Percentiles rank a stretch among this genome's conserved stretches.
phyloP scores from a whole-genome alignment of 129 eudicot genomes.

The Centrapalus pauciflorus region DNA sequence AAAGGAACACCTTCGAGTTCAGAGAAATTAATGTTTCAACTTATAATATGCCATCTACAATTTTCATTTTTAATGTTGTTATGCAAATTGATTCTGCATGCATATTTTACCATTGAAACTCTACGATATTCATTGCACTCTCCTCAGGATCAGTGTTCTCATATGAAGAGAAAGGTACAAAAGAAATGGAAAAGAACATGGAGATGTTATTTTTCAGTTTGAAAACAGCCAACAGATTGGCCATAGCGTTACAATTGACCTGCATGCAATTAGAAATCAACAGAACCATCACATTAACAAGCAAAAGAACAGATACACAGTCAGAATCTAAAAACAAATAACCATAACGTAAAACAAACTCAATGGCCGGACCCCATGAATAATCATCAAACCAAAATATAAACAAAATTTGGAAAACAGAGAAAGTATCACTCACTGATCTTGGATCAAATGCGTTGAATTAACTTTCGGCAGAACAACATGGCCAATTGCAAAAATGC shows the following conservation, averaged over 20 bases:
- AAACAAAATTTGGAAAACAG: background rate
- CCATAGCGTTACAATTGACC: no score
- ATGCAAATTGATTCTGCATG: background rate
- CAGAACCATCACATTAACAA: background rate
- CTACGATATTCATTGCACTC: background rate
- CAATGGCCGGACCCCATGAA: background rate
- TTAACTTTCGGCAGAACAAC: conserved; percentile 89
- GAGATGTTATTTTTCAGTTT: background rate
- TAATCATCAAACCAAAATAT: background rate
- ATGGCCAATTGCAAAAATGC: conserved; percentile 88
- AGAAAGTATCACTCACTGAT: conserved; percentile 47
- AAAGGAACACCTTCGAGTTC: background rate
- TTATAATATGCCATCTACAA: background rate
- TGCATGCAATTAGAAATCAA: background rate
- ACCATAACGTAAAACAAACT: background rate
- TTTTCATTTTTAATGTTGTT: background rate
- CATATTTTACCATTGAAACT: background rate
- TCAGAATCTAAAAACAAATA: background rate
- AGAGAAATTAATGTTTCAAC: background rate
- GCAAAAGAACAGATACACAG: background rate
- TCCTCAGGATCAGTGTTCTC: background rate
- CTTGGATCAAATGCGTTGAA: conserved; percentile 54
- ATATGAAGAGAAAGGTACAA: background rate
- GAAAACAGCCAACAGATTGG: background rate
- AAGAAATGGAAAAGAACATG: background rate